These are phyloP conservation scores for Alnus glutinosa DNA, from an alignment of 306 rosid species.

Conservation along the genomic window DNA sequence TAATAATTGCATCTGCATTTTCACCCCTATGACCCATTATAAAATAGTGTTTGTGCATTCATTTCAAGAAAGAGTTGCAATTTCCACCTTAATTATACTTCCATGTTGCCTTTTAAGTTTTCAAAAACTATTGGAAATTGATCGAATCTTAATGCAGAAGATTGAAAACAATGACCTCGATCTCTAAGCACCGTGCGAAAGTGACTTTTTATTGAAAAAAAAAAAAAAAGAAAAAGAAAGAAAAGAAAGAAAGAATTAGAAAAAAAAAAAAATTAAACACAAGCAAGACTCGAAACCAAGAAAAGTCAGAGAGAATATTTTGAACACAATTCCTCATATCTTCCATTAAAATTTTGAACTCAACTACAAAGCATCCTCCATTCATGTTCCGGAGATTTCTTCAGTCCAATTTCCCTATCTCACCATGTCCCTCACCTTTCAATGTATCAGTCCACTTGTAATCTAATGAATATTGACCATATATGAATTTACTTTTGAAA, in stretches of 20 bases:
- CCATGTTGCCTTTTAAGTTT: background rate
- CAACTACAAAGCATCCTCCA: background rate
- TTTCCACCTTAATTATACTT: background rate
- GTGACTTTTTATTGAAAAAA: background rate
- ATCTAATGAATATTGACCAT: background rate
- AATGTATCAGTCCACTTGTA: background rate
- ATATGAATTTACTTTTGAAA: background rate
- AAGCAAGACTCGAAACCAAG: background rate
- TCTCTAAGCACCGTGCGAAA: background rate
- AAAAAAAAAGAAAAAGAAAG: background rate
- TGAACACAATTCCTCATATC: too few species aligned
- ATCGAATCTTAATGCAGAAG: background rate
- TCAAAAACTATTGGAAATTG: background rate
- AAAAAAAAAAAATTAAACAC: background rate
- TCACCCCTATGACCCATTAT: background rate
- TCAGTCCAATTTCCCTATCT: background rate
- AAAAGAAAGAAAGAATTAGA: background rate
- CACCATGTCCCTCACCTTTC: background rate
- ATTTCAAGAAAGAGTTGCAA: background rate
- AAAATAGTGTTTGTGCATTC: background rate
- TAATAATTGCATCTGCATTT: too few species aligned
- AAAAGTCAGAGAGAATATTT: too few species aligned
- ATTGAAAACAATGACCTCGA: background rate
- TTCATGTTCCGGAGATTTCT: background rate
- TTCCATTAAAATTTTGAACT: background rate